Base-by-base conservation (phyloP, 371 early-diverging fungal genomes). In the Mucor velutinosus region DNA sequence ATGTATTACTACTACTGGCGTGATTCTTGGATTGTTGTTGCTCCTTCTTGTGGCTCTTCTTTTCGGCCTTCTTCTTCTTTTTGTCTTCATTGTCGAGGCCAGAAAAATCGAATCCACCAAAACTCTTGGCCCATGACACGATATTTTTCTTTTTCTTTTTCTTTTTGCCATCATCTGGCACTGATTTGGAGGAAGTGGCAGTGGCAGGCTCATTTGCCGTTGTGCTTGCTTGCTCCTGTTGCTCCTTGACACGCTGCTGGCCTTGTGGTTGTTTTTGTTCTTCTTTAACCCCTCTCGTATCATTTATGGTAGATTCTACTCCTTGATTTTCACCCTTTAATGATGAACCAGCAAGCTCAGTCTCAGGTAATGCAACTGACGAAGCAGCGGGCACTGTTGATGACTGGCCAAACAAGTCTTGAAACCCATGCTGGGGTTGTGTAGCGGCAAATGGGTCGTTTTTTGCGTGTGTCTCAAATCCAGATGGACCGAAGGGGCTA, bases 101-200 rank as follows among this genome's bases (percentile, higher is more conserved):
- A 27, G 65, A 47, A 29, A 77, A 77, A 15, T 78, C 78, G 67
- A 76, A 78, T 27, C 75, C 74, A 58, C 72, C 79, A 65, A 81
- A 78, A 15, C 68, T 66, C 41, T 68, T 76, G 11, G 81, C 74
- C 77, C 79, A 79, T 2, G 65, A 64, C 7, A 73, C 56, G 2
- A 73, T 74, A 12, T 58, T 62, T 41, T 71, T 74, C 47, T 71
- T 74, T 58, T 73, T 73, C 51, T 74, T 67, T 56, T 73, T 74
- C 23, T 68, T 62, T 45, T 68, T 68, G 33, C 49, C 58, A 11
- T 49, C 49, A 7, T 47, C 58, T 29, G 43, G 45, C 3, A 21
- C 58, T 33, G 55, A 21, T 14, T 30, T 62, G 14, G 49, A n/a
- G 6, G 17, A 17, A 29, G 64, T 30, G 15, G 65, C 43, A 57